Percentiles rank a stretch among this genome's conserved stretches.
Evolutionary conservation across 169 alveolate species (phyloP).

Genomic region (Eimeria necatrix): DNA sequence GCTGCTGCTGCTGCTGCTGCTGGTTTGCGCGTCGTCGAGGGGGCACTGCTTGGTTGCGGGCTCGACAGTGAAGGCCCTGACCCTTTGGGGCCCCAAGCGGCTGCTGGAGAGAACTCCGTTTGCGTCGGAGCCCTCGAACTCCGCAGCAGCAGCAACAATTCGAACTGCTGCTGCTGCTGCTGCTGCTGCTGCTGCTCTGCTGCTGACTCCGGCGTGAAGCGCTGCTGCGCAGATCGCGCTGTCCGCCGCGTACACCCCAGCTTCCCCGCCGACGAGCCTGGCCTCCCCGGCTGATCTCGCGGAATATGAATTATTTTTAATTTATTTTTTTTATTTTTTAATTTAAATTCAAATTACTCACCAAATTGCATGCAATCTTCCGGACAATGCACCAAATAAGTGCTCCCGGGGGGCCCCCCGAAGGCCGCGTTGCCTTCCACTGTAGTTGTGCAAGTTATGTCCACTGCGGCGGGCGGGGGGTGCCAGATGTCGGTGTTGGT

Average conservation of each 20-base stretch:
- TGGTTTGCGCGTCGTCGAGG: conserved; percentile 23
- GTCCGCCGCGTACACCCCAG: conserved; percentile 89
- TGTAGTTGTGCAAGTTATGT: conserved; percentile 87
- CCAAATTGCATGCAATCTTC: conserved; percentile 89
- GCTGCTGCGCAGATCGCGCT: conserved; percentile 93
- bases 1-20: conserved; percentile 10
- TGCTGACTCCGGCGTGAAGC: conserved; percentile 90
- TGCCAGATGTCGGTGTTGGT: conserved; percentile 85
- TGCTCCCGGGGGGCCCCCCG: conserved; percentile 89
- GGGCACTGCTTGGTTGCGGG: conserved; percentile 86
- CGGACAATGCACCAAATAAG: conserved; percentile 90
- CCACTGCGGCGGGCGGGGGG: conserved; percentile 86
- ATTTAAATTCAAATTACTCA: background rate
- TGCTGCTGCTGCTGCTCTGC: conserved; percentile 79
- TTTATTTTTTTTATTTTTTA: background rate
- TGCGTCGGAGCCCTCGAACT: conserved; percentile 88
- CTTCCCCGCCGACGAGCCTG: conserved; percentile 90
- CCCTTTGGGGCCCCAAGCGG: conserved; percentile 84
- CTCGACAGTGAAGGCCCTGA: conserved; percentile 85
- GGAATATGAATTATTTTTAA: background rate
- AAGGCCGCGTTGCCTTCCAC: conserved; percentile 86
- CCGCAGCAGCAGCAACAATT: conserved; percentile 86
- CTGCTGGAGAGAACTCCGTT: conserved; percentile 90
- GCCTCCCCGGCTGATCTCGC: conserved; percentile 39
- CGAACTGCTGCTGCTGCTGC: conserved; percentile 76